Base-by-base conservation (phyloP, 176 grass and related monocot species). In the Carex cristatella region DNA sequence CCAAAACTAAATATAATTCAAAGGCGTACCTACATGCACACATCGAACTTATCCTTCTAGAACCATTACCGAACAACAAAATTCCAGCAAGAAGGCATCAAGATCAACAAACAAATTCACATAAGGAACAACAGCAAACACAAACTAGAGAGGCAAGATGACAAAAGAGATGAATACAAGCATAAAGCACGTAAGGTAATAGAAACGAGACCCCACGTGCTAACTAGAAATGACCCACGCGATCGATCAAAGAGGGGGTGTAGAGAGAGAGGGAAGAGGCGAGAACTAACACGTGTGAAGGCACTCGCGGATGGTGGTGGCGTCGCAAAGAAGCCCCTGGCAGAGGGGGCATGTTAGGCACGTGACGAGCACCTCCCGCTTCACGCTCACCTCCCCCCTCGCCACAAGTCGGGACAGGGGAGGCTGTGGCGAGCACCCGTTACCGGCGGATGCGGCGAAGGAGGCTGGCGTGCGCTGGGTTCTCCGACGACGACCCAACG, bases 271-370 rank as follows among this genome's bases (percentile, higher is more conserved):
- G 51, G 46, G 42, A 71, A 49, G 87, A 74, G 59, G 56, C 55
- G 44, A 82, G 13, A 33, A 84, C 97, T 94, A 48, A 99, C 97
- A 99, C 38, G 93, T 92, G 61, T 99, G 93, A 79, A 94, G 88
- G 86, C 97, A 99, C 88, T 94, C 84, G 65, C 77, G 63, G 83
- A 99, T 87, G 90, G 97, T 88, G 90, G 90, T 92, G 87, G 93
- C 97, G 84, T 96, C 87, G 30, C 90, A 79, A 32, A 99, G 58
- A 80, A 94, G 88, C 1, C 86, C 88, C 12, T 28, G 40, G 87
- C 97, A 99, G 85, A 99, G 91, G 3, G 87, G 93, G 86, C 97
- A 99, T 83, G 93, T 99, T 62, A 99, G 33, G 84, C 90, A 59
- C 28, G 61, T 71, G 15, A 61, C 5, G 35, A 99, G 87, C 83